Conservation (phyloP, 73 alveolate genomes). For the Paramecium pentaurelia region DNA sequence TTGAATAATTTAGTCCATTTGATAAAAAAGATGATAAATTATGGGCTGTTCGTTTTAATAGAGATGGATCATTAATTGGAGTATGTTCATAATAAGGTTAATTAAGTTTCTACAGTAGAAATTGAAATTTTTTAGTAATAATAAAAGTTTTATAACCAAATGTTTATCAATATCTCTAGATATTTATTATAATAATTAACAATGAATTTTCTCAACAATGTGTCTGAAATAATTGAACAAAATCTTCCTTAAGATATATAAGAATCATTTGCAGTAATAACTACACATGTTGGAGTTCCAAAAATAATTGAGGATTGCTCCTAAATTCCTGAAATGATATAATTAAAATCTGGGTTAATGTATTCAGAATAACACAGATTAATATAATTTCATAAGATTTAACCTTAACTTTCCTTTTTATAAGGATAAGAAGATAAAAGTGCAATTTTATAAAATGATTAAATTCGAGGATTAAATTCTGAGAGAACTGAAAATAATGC, state of each 20-base stretch:
- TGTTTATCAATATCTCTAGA: neutral
- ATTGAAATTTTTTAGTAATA: neutral
- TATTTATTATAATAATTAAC: neutral
- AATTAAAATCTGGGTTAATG: neutral
- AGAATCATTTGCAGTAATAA: neutral
- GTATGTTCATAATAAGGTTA: constrained; percentile 47
- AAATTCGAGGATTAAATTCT: neutral
- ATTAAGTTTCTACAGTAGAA: constrained; percentile 35
- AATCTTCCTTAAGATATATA: neutral
- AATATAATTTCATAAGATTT: neutral
- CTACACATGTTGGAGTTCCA: neutral
- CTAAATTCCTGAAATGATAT: neutral
- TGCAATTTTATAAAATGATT: neutral
- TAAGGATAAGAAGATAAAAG: neutral
- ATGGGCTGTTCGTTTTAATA: constrained; percentile 23
- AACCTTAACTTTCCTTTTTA: neutral
- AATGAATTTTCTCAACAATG: neutral
- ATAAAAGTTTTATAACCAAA: neutral
- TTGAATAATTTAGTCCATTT: constrained; percentile 54
- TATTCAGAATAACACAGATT: neutral
- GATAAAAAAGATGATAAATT: constrained; percentile 53
- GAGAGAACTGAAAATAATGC: neutral
- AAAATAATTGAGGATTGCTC: neutral
- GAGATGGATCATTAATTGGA: constrained; percentile 10
- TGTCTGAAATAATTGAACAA: neutral